Percentiles rank a stretch among this genome's conserved stretches.
These are phyloP conservation scores for Thymus quinquecostatus DNA, from an alignment of 257 asterid species.

Conservation along the genomic window DNA sequence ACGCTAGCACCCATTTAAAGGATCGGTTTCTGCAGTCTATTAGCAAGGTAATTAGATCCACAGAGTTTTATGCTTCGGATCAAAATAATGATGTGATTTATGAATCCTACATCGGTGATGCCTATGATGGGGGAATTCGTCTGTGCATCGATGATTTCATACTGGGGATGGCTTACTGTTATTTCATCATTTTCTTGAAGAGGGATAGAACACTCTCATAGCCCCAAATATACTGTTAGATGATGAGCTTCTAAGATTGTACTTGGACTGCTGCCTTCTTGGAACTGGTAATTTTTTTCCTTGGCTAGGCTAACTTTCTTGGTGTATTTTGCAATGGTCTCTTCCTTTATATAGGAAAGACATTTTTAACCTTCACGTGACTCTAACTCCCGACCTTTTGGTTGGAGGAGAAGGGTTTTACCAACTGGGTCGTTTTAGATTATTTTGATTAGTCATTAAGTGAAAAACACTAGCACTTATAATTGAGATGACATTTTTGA, in stretches of 20 bases:
- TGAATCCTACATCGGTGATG: neutral
- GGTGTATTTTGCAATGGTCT: neutral
- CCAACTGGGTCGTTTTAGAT: too few relatives aligned
- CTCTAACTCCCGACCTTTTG: too few relatives aligned
- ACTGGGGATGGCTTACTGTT: neutral
- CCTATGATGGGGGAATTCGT: neutral
- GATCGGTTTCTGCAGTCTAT: neutral
- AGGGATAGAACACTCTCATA: neutral
- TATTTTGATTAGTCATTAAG: too few relatives aligned
- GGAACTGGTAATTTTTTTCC: neutral
- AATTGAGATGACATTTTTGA: too few relatives aligned
- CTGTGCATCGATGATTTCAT: neutral
- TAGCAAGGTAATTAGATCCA: slow-evolving; percentile 21
- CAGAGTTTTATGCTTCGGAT: neutral
- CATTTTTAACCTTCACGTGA: neutral
- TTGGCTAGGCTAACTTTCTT: neutral
- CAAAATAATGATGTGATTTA: neutral
- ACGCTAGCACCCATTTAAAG: neutral
- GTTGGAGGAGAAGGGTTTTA: too few relatives aligned
- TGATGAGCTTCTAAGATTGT: neutral
- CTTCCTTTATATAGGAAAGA: neutral
- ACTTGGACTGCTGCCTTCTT: neutral
- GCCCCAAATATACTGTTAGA: neutral
- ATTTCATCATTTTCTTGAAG: neutral
- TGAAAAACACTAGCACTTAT: too few relatives aligned